A percentile compares a stretch with the other conserved stretches of the same genome.
Evolutionary conservation across 2,329 filamentous ascomycete genomes (phyloP).

Genomic region (Arthrobotrys pseudoclavata): DNA sequence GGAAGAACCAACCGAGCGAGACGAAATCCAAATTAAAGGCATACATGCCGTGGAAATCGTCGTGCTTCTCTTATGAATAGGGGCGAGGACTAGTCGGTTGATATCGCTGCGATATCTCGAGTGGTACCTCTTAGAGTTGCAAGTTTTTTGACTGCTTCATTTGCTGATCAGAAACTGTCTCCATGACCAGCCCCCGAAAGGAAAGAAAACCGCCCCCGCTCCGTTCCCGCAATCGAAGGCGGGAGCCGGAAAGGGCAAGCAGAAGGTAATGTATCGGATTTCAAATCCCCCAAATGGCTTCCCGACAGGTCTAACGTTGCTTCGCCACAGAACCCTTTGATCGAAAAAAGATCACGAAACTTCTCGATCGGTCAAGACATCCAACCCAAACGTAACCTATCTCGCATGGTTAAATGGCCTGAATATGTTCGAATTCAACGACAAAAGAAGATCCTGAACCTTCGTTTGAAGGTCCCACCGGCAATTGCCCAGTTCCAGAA

Average conservation of each 20-base stretch:
- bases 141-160: conserved; percentile 85
- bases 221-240: conserved; percentile 96
- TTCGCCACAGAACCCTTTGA: conserved; percentile 86
- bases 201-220: conserved; percentile 98
- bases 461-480: conserved; percentile 98
- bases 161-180: conserved; percentile 64
- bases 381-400: conserved; percentile 94
- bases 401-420: conserved; percentile 99
- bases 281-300: conserved; percentile 43
- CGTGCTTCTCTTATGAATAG: not conserved
- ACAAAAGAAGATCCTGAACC: conserved; percentile 81
- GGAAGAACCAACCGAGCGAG: not conserved
- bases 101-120: conserved; percentile 34
- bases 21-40: not conserved
- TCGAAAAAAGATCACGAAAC: conserved; percentile 98
- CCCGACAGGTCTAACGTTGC: conserved; percentile 60
- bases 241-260: conserved; percentile 83
- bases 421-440: conserved; percentile 99
- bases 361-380: conserved; percentile 99
- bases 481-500: conserved; percentile 98
- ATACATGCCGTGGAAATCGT: not conserved
- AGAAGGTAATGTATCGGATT: conserved; percentile 81
- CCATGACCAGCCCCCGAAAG: conserved; percentile 86
- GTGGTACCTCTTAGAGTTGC: conserved; percentile 58
- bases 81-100: conserved; percentile 53